Conservation (phyloP, 345 rosid genomes). For the Geranium brycei region DNA sequence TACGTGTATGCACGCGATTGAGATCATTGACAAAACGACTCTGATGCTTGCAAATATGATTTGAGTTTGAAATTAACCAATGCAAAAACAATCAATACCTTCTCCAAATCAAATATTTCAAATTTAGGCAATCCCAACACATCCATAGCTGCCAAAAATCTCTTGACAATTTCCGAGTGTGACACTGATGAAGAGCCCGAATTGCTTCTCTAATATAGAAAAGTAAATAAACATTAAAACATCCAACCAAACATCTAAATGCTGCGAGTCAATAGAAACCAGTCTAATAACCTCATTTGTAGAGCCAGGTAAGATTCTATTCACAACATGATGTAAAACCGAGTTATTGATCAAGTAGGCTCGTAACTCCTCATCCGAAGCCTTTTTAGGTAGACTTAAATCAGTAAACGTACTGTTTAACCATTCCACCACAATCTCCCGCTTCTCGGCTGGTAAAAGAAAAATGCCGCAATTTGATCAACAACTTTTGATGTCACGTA, state of each 20-base stretch:
- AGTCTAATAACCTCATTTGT: conserved; percentile 26
- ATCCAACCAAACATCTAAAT: conserved; percentile 1
- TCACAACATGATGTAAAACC: conserved; percentile 28
- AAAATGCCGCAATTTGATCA: not conserved
- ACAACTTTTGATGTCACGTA: not conserved
- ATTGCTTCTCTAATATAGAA: conserved; percentile 35
- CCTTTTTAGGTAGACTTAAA: conserved; percentile 24
- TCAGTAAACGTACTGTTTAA: conserved; percentile 26
- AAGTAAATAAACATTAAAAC: conserved; percentile 7
- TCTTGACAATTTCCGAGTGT: conserved; percentile 30
- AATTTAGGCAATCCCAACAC: conserved; percentile 55
- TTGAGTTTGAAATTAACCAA: not conserved
- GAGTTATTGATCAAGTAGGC: conserved; percentile 31
- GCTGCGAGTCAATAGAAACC: not conserved
- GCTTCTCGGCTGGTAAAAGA: conserved; percentile 24
- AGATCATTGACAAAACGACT: too few species aligned
- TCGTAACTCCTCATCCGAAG: conserved; percentile 43
- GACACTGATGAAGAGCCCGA: conserved; percentile 21
- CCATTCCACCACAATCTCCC: conserved; percentile 35
- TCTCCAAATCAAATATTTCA: conserved; percentile 55
- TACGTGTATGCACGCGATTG: too few species aligned
- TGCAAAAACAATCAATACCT: conserved; percentile 29
- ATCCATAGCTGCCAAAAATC: conserved; percentile 51
- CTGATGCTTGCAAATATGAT: too few species aligned
- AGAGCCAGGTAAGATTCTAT: conserved; percentile 31